Percentiles rank a stretch among this genome's conserved stretches.
phyloP scores from a whole-genome alignment of 2,329 filamentous ascomycete species.

The Aspergillus aculeatinus region DNA sequence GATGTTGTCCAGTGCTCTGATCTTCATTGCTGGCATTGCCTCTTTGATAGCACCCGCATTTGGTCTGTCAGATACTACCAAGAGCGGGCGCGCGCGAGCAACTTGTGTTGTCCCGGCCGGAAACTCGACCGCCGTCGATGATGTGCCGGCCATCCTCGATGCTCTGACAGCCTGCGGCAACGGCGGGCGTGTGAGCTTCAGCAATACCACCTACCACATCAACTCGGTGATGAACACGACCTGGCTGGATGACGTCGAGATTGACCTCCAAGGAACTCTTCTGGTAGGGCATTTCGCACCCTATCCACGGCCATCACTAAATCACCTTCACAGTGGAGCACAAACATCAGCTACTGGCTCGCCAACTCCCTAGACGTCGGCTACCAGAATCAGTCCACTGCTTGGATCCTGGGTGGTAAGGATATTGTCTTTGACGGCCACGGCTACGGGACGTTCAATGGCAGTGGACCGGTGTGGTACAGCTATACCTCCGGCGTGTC shows the following conservation, averaged over 20 bases:
- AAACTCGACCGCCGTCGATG: slow-evolving; percentile 38
- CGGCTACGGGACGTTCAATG: slow-evolving; percentile 49
- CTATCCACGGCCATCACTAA: neutral
- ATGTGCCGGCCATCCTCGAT: slow-evolving; percentile 52
- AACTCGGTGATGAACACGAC: slow-evolving; percentile 52
- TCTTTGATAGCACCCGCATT: neutral
- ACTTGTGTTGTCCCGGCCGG: slow-evolving; percentile 14
- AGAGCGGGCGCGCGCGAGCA: neutral
- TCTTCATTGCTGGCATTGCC: neutral
- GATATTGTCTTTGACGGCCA: slow-evolving; percentile 51
- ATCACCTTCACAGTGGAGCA: slow-evolving; percentile 29
- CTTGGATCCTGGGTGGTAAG: slow-evolving; percentile 52
- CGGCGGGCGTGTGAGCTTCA: slow-evolving; percentile 53
- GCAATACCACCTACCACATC: slow-evolving; percentile 51
- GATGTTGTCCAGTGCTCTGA: neutral
- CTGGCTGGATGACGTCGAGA: slow-evolving; percentile 47
- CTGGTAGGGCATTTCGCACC: slow-evolving; percentile 35
- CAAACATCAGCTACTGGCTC: slow-evolving; percentile 51
- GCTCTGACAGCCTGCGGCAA: slow-evolving; percentile 52
- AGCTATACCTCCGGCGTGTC: slow-evolving; percentile 24
- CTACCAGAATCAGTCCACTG: slow-evolving; percentile 52
- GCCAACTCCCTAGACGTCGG: slow-evolving; percentile 47
- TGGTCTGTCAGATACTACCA: neutral
- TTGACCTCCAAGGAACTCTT: slow-evolving; percentile 51
- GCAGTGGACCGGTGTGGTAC: slow-evolving; percentile 50